Base-by-base conservation (phyloP, 345 rosid species). In the Hibiscus tridactylites region DNA sequence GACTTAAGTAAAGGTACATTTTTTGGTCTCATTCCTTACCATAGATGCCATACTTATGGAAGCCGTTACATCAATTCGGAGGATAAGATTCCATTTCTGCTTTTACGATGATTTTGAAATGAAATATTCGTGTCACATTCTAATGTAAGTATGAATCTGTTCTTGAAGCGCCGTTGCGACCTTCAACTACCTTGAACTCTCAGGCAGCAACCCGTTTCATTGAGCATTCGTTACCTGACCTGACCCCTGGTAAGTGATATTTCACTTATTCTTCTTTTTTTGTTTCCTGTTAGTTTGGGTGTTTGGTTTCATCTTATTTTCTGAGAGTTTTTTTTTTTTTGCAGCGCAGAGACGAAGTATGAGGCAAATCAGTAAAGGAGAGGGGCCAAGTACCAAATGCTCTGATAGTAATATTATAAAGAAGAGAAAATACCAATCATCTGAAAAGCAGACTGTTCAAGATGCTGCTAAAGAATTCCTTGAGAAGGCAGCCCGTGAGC, bases 171-270 rank as follows among this genome's bases (percentile, higher is more conserved):
- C 97, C 98, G 49, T 76, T 79, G 70, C 90, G 83, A 29, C 96
- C 90, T 54, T 88, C 96, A 4, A 79, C 97, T 60, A 79, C 85
- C 72, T 83, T 95, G 80, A 92, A 95, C 82, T 80, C 79, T 81
- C 92, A 73, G 71, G 99, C 96, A 54, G 91, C 99, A 11, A 82
- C 92, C 58, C 98, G 96, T 61, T 85, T 95, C 82, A 92, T 95
- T 16, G 87, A 86, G 72, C 97, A 92, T 83, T 90, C 98, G 37
- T 83, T 95, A 77, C 92, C 97, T 46, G 90, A 87, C 77, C 98
- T 95, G 61, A 88, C 93, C 17, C 77, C 90, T 10, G 88, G 98
- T 95, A 83, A 46, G 82, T 68, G 56, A 19, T 77, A 13, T 37
- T 19, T 75, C 28, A 39, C 42, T 29, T 21, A 33, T 0, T 33